Conservation (phyloP, 257 asterid genomes). For the Solanum lignicaule region DNA sequence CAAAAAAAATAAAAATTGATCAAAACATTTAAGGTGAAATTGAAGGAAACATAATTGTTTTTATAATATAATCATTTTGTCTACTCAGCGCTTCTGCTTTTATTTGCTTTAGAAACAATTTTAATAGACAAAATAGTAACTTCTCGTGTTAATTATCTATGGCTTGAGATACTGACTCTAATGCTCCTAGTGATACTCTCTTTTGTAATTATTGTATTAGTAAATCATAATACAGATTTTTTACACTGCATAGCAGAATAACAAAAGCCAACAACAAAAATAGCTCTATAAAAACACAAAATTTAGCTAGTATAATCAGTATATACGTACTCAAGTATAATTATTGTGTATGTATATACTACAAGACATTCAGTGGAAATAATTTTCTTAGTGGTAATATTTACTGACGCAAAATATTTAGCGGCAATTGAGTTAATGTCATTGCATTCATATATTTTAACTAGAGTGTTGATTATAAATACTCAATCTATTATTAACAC, state of each 20-base stretch:
- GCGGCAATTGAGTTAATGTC: not conserved
- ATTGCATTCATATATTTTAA: no score
- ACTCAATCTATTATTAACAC: not conserved
- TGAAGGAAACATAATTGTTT: not conserved
- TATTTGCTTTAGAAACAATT: not conserved
- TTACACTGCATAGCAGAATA: not conserved
- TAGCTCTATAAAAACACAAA: not conserved
- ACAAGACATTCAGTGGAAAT: not conserved
- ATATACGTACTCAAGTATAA: not conserved
- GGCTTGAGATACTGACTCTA: not conserved
- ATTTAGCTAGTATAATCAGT: not conserved
- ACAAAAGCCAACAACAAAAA: not conserved
- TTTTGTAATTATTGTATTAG: not conserved
- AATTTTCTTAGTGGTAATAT: no score
- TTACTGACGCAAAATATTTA: not conserved
- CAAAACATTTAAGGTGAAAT: not conserved
- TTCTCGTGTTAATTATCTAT: not conserved
- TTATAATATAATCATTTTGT: not conserved
- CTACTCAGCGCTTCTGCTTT: not conserved
- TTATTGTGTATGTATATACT: not conserved
- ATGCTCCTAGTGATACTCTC: not conserved
- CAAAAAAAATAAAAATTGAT: not conserved
- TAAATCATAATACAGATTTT: not conserved
- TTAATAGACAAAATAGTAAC: not conserved
- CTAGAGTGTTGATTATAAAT: no score